Conservation (phyloP, 495 filamentous ascomycete species). For the Pseudomonodictys pantanalensis region DNA sequence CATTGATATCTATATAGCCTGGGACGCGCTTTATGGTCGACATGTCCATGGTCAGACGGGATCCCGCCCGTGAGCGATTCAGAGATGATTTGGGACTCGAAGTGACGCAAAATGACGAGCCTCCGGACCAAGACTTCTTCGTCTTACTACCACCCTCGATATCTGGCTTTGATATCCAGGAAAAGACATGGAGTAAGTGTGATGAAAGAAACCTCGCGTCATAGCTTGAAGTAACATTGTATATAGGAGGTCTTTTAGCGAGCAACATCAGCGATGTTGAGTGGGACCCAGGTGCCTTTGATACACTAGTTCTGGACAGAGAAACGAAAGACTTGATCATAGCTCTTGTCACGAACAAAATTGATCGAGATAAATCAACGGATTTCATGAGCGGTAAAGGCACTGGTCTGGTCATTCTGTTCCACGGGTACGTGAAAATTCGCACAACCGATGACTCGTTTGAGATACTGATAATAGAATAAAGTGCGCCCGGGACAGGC, state of each 20-base stretch:
- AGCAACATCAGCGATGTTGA: conserved; percentile 39
- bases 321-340: conserved; percentile 48
- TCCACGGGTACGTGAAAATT: conserved; percentile 3
- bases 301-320: conserved; percentile 43
- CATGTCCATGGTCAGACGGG: not conserved
- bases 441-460: not conserved
- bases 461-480: conserved; percentile 19
- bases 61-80: not conserved
- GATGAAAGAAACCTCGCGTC: no score
- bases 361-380: conserved; percentile 41
- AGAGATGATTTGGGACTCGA: no score
- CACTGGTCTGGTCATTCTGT: conserved; percentile 34
- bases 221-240: not conserved
- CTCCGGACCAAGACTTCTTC: not conserved
- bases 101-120: no score
- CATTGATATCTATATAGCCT: no score
- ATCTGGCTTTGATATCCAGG: not conserved
- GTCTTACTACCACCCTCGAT: not conserved
- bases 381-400: conserved; percentile 51
- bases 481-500: conserved; percentile 38
- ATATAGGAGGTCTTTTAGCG: conserved; percentile 27
- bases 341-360: conserved; percentile 48
- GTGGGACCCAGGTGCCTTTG: conserved; percentile 44
- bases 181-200: no score
- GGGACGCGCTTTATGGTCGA: not conserved